Conservation (phyloP, 2,329 filamentous ascomycete genomes). For the Colletotrichum australisinense region DNA sequence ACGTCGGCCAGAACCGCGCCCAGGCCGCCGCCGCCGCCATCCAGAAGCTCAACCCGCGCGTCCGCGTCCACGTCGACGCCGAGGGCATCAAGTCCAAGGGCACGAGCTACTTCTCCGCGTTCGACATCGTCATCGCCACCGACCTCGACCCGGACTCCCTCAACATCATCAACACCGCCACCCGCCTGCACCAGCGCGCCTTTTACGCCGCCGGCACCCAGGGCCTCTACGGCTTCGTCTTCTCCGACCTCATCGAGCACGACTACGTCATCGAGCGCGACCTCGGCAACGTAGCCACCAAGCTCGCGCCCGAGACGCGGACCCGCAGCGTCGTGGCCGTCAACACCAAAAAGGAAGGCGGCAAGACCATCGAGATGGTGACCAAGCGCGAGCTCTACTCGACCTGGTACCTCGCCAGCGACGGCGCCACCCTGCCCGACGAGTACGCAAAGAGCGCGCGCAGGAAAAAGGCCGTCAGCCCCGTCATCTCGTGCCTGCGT, state of each 20-base stretch:
- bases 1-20: constrained; percentile 86
- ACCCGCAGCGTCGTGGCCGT: constrained; percentile 82
- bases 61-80: constrained; percentile 78
- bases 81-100: constrained; percentile 75
- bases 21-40: constrained; percentile 82
- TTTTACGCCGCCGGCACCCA: constrained; percentile 92
- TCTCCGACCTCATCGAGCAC: constrained; percentile 91
- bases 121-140: constrained; percentile 90
- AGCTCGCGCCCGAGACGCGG: constrained; percentile 73
- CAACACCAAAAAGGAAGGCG: constrained; percentile 75
- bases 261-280: constrained; percentile 90
- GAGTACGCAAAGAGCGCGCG: constrained; percentile 75
- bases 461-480: constrained; percentile 82
- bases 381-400: constrained; percentile 93
- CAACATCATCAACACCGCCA: constrained; percentile 85
- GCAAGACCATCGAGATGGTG: constrained; percentile 83
- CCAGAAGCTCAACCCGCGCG: constrained; percentile 89
- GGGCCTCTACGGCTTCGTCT: constrained; percentile 94
- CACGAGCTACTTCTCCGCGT: constrained; percentile 80
- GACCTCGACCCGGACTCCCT: constrained; percentile 83
- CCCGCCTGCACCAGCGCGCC: constrained; percentile 79
- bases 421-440: constrained; percentile 77
- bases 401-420: constrained; percentile 84
- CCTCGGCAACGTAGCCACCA: constrained; percentile 78
- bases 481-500: constrained; percentile 85